A percentile compares a stretch with the other conserved stretches of the same genome.
These are phyloP conservation scores for Cutaneotrichosporon cavernicola DNA, from an alignment of 1,284 basidiomycete species.

Conservation along the genomic window DNA sequence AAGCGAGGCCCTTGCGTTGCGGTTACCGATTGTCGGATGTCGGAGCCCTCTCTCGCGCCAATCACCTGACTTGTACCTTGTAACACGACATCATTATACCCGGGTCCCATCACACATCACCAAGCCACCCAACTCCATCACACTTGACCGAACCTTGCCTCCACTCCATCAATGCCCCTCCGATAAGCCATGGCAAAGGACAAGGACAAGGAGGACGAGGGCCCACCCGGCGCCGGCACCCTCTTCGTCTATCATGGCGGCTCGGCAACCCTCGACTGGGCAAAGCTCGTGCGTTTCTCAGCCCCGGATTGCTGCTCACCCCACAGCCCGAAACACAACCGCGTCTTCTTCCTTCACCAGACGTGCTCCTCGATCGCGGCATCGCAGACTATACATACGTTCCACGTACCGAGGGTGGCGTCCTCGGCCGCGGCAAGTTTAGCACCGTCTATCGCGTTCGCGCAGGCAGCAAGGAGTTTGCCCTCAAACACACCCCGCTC, in stretches of 20 bases:
- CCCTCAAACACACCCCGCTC: slow-evolving; percentile 60
- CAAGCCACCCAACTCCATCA: not conserved
- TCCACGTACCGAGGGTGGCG: slow-evolving; percentile 34
- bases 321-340: slow-evolving; percentile 24
- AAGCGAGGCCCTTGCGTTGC: no score
- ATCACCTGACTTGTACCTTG: not conserved
- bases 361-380: slow-evolving; percentile 49
- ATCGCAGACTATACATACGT: slow-evolving; percentile 54
- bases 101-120: slow-evolving; percentile 5
- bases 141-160: not conserved
- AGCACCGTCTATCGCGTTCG: slow-evolving; percentile 53
- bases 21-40: no score
- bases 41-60: not conserved
- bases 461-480: slow-evolving; percentile 46
- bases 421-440: slow-evolving; percentile 56
- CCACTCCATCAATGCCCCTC: slow-evolving; percentile 10
- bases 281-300: slow-evolving; percentile 21
- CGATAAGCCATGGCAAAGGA: slow-evolving; percentile 15
- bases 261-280: slow-evolving; percentile 21
- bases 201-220: slow-evolving; percentile 29
- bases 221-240: slow-evolving; percentile 42
- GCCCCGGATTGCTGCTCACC: not conserved
- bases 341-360: slow-evolving; percentile 34
- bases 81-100: not conserved
- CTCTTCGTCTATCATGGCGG: slow-evolving; percentile 35